These are phyloP conservation scores for Boletus tomentosulus DNA, from an alignment of 768 basidiomycete genomes.

Conservation along the genomic window DNA sequence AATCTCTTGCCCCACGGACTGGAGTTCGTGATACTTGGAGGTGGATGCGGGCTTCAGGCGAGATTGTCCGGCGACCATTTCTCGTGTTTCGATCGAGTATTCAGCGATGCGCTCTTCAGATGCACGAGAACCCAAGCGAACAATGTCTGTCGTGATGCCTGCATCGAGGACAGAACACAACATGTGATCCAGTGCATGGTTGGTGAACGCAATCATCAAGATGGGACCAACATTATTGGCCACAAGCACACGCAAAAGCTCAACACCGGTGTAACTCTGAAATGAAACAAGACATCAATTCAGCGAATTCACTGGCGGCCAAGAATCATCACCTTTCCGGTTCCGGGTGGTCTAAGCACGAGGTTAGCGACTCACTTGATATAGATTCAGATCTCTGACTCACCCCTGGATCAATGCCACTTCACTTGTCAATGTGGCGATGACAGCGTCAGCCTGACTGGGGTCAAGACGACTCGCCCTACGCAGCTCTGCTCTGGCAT, in stretches of 20 bases:
- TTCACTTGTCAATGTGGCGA: constrained; percentile 57
- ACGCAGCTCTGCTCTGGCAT: constrained; percentile 45
- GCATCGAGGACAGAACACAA: constrained; percentile 61
- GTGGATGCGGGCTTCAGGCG: constrained; percentile 36
- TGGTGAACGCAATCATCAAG: constrained; percentile 63
- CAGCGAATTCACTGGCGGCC: not conserved
- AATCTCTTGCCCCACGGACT: constrained; percentile 45
- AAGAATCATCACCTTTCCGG: constrained; percentile 54
- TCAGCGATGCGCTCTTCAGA: constrained; percentile 55
- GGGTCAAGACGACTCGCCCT: constrained; percentile 55
- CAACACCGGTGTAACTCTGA: constrained; percentile 64
- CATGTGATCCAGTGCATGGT: constrained; percentile 77
- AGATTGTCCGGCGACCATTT: constrained; percentile 40
- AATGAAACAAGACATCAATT: not conserved
- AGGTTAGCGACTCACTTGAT: not conserved
- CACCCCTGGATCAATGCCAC: constrained; percentile 72
- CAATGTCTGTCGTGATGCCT: constrained; percentile 55
- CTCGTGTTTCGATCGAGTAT: constrained; percentile 58
- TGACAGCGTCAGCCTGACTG: constrained; percentile 66
- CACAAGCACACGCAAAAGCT: constrained; percentile 64
- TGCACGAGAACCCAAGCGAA: constrained; percentile 67
- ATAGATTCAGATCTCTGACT: constrained; percentile 6
- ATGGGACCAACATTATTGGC: constrained; percentile 50
- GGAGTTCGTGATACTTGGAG: constrained; percentile 37
- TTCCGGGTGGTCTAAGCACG: constrained; percentile 61